These are phyloP conservation scores for Fusarium mundagurra DNA, from an alignment of 2,329 filamentous ascomycete species.

Conservation along the genomic window DNA sequence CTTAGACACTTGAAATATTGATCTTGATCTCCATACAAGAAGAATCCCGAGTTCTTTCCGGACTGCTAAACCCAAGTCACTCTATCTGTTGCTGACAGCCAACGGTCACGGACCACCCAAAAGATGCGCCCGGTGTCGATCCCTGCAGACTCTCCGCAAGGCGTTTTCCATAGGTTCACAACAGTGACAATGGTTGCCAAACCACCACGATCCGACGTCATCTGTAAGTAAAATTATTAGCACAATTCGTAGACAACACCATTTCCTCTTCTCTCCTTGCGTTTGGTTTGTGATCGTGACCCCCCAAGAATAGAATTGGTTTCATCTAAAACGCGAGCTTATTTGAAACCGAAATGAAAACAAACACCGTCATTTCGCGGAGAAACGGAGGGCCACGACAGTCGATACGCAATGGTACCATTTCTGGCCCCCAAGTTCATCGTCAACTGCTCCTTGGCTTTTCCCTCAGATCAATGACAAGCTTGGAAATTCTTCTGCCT, in stretches of 20 bases:
- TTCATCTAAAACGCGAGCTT: background rate
- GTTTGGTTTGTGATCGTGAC: slow-evolving; percentile 22
- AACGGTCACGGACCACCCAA: slow-evolving; percentile 29
- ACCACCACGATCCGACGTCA: slow-evolving; percentile 33
- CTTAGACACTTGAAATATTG: background rate
- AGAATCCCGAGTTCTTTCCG: background rate
- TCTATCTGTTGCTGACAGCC: slow-evolving; percentile 26
- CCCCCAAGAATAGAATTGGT: background rate
- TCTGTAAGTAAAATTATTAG: background rate
- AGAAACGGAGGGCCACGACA: slow-evolving; percentile 35
- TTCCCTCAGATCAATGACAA: slow-evolving; percentile 21
- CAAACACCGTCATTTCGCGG: slow-evolving; percentile 4
- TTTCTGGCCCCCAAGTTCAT: slow-evolving; percentile 18
- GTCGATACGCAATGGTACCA: slow-evolving; percentile 31
- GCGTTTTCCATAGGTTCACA: slow-evolving; percentile 48
- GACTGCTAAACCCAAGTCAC: background rate
- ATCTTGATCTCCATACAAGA: background rate
- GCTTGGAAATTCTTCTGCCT: slow-evolving; percentile 34
- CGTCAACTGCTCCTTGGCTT: slow-evolving; percentile 9
- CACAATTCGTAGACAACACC: slow-evolving; percentile 21
- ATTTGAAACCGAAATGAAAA: slow-evolving; percentile 11
- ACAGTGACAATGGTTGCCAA: slow-evolving; percentile 30
- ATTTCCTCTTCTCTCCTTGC: slow-evolving; percentile 15
- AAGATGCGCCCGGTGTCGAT: slow-evolving; percentile 30
- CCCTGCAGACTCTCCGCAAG: slow-evolving; percentile 42